A percentile compares a stretch with the other conserved stretches of the same genome.
phyloP scores from a whole-genome alignment of 495 filamentous ascomycete species.

The Geopyxis carbonaria region DNA sequence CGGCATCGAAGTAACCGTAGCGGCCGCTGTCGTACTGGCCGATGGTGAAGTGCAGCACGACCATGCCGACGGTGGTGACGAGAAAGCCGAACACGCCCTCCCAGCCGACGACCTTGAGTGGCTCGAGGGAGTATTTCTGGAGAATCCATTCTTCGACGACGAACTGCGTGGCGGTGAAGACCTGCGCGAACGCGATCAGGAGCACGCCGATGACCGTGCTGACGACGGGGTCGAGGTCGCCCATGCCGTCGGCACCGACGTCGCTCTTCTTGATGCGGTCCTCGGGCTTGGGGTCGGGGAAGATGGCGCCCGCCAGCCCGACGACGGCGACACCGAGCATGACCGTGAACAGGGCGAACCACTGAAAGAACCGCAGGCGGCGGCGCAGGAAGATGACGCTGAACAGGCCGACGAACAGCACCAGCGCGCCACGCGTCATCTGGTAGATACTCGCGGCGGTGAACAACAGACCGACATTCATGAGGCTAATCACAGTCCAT shows the following conservation, averaged over 20 bases:
- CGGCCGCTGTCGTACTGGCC: slow-evolving; percentile 56
- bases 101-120: slow-evolving; percentile 86
- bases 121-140: slow-evolving; percentile 74
- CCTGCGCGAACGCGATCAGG: slow-evolving; percentile 81
- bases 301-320: slow-evolving; percentile 71
- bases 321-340: slow-evolving; percentile 79
- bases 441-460: slow-evolving; percentile 81
- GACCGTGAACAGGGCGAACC: slow-evolving; percentile 71
- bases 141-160: slow-evolving; percentile 90
- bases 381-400: slow-evolving; percentile 77
- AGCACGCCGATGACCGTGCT: slow-evolving; percentile 64
- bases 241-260: slow-evolving; percentile 4
- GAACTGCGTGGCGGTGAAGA: slow-evolving; percentile 92
- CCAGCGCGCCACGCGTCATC: slow-evolving; percentile 89
- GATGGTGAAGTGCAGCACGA: slow-evolving; percentile 57
- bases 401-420: slow-evolving; percentile 89
- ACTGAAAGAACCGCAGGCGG: slow-evolving; percentile 65
- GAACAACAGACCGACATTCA: slow-evolving; percentile 89
- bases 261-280: slow-evolving; percentile 7
- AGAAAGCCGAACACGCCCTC: slow-evolving; percentile 83
- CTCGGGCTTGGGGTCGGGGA: slow-evolving; percentile 38
- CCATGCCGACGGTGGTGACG: slow-evolving; percentile 65
- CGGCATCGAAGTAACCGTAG: slow-evolving; percentile 76
- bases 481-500: slow-evolving; percentile 42
- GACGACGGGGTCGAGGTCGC: slow-evolving; percentile 37